Percentiles rank a stretch among this genome's conserved stretches.
Evolutionary conservation across 805 yeast species (phyloP).

Genomic region (Isabelozyma gotoi): DNA sequence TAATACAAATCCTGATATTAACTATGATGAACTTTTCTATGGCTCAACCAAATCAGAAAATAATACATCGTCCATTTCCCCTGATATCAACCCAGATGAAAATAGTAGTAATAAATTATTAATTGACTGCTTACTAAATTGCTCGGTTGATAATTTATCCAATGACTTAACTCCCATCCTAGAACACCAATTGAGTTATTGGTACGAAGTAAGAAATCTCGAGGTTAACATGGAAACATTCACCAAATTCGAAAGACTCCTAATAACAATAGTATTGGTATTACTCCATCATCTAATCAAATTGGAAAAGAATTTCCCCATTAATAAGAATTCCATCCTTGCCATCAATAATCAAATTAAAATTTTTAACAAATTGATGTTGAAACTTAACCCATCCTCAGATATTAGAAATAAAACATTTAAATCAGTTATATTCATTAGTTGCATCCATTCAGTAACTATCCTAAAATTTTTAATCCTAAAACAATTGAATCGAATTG

Average conservation of each 20-base stretch:
- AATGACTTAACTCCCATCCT: slow-evolving; percentile 8
- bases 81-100: slow-evolving; percentile 7
- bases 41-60: too few relatives aligned
- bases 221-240: slow-evolving; percentile 9
- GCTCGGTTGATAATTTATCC: slow-evolving; percentile 18
- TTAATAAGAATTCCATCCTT: slow-evolving; percentile 4
- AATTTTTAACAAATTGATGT: slow-evolving; percentile 27
- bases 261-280: slow-evolving; percentile 30
- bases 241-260: slow-evolving; percentile 25
- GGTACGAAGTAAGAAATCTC: slow-evolving; percentile 16
- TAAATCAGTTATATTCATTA: slow-evolving; percentile 21
- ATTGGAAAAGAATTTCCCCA: slow-evolving; percentile 6
- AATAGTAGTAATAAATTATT: slow-evolving; percentile 18
- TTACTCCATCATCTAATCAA: slow-evolving; percentile 20
- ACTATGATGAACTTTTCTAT: too few relatives aligned
- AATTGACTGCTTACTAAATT: slow-evolving; percentile 29
- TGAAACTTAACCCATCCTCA: slow-evolving; percentile 13
- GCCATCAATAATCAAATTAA: slow-evolving; percentile 31
- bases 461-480: slow-evolving; percentile 27
- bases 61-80: too few relatives aligned
- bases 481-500: slow-evolving; percentile 12
- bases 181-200: slow-evolving; percentile 20
- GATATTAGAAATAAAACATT: slow-evolving; percentile 3
- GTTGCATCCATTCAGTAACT: slow-evolving; percentile 29
- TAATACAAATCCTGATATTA: too few relatives aligned